Percentiles rank a stretch among this genome's conserved stretches.
phyloP scores from a whole-genome alignment of 2,329 filamentous ascomycete genomes.

The Helotiales sp. region DNA sequence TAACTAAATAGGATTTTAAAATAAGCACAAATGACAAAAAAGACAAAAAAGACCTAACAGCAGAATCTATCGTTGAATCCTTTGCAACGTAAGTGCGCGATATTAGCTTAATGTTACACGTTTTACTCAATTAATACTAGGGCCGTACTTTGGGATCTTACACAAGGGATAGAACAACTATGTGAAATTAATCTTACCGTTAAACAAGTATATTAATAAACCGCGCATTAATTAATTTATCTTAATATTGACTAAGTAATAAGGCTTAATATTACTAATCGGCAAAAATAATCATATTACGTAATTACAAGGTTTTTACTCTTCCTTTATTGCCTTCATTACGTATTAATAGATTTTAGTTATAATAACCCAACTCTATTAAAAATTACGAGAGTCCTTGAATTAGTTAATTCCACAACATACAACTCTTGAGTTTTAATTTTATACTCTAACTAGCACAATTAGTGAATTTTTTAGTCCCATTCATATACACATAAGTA shows the following conservation, averaged over 20 bases:
- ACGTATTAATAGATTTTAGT: not conserved
- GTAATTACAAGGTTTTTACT: not conserved
- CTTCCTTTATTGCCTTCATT: not conserved
- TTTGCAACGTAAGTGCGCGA: too few relatives aligned
- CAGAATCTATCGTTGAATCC: not conserved
- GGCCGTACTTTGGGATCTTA: not conserved
- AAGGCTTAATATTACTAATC: not conserved
- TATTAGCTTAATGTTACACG: too few relatives aligned
- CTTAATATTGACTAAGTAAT: not conserved
- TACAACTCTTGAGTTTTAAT: not conserved
- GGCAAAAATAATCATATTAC: not conserved
- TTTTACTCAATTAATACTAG: too few relatives aligned
- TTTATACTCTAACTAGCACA: not conserved
- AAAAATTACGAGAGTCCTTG: not conserved
- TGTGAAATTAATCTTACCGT: not conserved
- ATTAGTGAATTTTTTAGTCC: not conserved
- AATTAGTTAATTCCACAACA: not conserved
- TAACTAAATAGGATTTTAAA: not conserved
- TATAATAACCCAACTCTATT: not conserved
- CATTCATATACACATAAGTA: not conserved
- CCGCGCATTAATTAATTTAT: not conserved
- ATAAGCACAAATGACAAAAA: not conserved
- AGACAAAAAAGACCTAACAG: not conserved
- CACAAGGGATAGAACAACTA: not conserved
- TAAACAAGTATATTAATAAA: not conserved